These are phyloP conservation scores for Coleophoma eucalyptorum DNA, from an alignment of 2,329 filamentous ascomycete genomes.

Conservation along the genomic window DNA sequence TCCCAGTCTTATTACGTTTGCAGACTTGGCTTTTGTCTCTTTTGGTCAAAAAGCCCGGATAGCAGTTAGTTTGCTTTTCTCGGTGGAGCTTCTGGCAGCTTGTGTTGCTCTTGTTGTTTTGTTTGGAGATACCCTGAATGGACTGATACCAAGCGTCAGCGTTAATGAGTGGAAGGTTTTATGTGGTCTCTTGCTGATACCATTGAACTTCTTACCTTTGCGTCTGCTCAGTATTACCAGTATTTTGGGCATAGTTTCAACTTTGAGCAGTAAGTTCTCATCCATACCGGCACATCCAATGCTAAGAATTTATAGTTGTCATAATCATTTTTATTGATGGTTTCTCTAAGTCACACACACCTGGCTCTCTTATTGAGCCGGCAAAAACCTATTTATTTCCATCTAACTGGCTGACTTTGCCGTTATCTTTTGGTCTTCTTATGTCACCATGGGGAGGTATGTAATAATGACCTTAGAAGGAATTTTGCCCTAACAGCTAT, in stretches of 20 bases:
- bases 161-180: conserved; percentile 79
- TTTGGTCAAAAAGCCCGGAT: conserved; percentile 81
- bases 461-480: conserved; percentile 1
- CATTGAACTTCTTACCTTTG: conserved; percentile 81
- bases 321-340: conserved; percentile 80
- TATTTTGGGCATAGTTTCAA: conserved; percentile 87
- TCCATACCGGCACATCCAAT: not conserved
- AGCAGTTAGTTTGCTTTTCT: conserved; percentile 81
- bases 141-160: conserved; percentile 69
- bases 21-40: conserved; percentile 86
- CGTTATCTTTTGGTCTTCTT: conserved; percentile 83
- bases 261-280: conserved; percentile 73
- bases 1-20: conserved; percentile 84
- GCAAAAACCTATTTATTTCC: conserved; percentile 80
- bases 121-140: conserved; percentile 86
- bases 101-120: conserved; percentile 87
- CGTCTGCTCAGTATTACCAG: conserved; percentile 85
- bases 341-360: conserved; percentile 72
- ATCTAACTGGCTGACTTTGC: conserved; percentile 77
- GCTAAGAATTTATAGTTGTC: conserved; percentile 59
- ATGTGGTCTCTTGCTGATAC: conserved; percentile 73
- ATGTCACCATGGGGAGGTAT: conserved; percentile 74
- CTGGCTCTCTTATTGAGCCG: conserved; percentile 80
- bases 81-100: conserved; percentile 79
- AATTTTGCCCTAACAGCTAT: not conserved